Evolutionary conservation across 192 early-diverging fungal species (phyloP).

Genomic region (Helicostylum pulchrum): DNA sequence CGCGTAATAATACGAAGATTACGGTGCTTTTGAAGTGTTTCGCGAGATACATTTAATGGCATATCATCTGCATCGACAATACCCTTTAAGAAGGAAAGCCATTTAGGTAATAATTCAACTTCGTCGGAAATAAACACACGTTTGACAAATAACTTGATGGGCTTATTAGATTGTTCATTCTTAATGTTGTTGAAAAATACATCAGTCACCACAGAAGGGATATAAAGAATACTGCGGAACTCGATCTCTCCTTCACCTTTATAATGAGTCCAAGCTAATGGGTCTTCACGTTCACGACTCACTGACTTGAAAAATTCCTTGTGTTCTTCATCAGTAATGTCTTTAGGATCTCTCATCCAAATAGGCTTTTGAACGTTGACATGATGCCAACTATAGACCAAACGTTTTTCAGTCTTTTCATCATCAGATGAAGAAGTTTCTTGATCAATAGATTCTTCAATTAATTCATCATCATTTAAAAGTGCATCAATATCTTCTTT

Average conservation of each 20-base stretch:
- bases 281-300: conserved; percentile 64
- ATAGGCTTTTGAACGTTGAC: conserved; percentile 93
- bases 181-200: conserved; percentile 53
- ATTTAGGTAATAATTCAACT: conserved; percentile 85
- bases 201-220: conserved; percentile 63
- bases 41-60: conserved; percentile 97
- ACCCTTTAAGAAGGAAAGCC: conserved; percentile 89
- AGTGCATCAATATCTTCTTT: conserved; percentile 38
- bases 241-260: conserved; percentile 92
- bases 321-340: conserved; percentile 82
- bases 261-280: conserved; percentile 86
- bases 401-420: conserved; percentile 54
- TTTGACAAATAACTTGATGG: conserved; percentile 89
- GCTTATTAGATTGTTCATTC: conserved; percentile 38
- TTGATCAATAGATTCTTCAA: conserved; percentile 46
- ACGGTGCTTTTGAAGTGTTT: conserved; percentile 90
- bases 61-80: conserved; percentile 95
- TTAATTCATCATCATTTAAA: conserved; percentile 31
- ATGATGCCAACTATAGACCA: conserved; percentile 66
- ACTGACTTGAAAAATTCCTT: conserved; percentile 85
- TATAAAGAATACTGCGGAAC: conserved; percentile 85
- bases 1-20: conserved; percentile 80
- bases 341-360: conserved; percentile 82
- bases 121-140: conserved; percentile 98
- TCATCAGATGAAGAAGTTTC: conserved; percentile 40